Percentiles rank a stretch among this genome's conserved stretches.
Evolutionary conservation across 2,329 filamentous ascomycete genomes (phyloP).

Genomic region (Colletotrichum truncatum): DNA sequence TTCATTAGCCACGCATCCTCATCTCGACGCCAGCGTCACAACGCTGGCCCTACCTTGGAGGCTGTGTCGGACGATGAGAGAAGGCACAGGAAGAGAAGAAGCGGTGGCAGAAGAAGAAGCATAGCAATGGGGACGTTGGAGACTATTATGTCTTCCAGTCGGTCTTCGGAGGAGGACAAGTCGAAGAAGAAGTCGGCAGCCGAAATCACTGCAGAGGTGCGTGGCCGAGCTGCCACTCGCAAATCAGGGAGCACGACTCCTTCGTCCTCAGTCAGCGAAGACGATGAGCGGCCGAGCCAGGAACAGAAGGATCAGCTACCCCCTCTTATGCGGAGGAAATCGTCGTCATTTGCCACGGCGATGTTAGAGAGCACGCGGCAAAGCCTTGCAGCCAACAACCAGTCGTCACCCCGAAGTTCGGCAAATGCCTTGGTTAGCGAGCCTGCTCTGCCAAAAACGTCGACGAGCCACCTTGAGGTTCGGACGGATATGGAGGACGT

Average conservation of each 20-base stretch:
- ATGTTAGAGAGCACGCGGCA: constrained; percentile 46
- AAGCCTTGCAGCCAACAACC: constrained; percentile 38
- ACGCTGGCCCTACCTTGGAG: constrained; percentile 64
- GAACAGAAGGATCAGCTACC: constrained; percentile 22
- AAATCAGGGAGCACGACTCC: constrained; percentile 47
- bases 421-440: constrained; percentile 59
- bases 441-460: constrained; percentile 66
- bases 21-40: constrained; percentile 39
- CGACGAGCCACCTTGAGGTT: constrained; percentile 59
- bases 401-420: constrained; percentile 42
- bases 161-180: constrained; percentile 70
- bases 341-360: constrained; percentile 50
- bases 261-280: constrained; percentile 40
- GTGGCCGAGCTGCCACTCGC: constrained; percentile 52
- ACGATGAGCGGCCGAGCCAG: constrained; percentile 37
- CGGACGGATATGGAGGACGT: constrained; percentile 45
- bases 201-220: constrained; percentile 64
- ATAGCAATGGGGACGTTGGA: constrained; percentile 70
- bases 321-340: constrained; percentile 21
- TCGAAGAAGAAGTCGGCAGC: constrained; percentile 67
- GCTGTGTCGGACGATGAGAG: constrained; percentile 67
- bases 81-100: constrained; percentile 50
- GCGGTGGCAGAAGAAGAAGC: constrained; percentile 55
- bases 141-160: constrained; percentile 73
- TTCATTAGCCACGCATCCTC: constrained; percentile 49